Conservation (phyloP, 768 basidiomycete species). For the Rhizopogon roseolus region DNA sequence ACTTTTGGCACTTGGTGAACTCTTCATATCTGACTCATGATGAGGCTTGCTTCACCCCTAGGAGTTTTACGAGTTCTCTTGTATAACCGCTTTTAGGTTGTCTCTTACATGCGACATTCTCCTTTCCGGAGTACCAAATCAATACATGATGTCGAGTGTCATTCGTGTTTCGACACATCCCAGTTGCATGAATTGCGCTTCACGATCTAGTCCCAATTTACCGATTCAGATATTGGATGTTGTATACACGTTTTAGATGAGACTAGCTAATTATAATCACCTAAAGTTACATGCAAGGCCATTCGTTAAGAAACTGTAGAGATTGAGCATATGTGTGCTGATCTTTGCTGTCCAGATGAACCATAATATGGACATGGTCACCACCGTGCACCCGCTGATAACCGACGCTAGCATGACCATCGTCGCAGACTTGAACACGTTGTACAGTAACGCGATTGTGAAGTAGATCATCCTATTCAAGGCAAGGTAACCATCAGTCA, state of each 20-base stretch:
- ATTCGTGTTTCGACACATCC: too few relatives aligned
- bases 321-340: too few relatives aligned
- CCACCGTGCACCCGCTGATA: conserved; percentile 12
- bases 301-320: background rate
- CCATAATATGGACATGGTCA: conserved; percentile 17
- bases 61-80: conserved; percentile 10
- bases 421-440: conserved; percentile 16
- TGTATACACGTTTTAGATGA: too few relatives aligned
- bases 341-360: background rate
- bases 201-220: too few relatives aligned
- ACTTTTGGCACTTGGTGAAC: background rate
- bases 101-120: too few relatives aligned
- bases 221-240: too few relatives aligned
- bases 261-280: background rate
- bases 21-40: background rate
- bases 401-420: conserved; percentile 7
- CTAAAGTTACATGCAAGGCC: background rate
- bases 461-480: background rate
- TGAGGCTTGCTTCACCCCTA: background rate
- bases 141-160: too few relatives aligned
- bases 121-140: too few relatives aligned
- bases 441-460: conserved; percentile 16
- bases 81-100: background rate
- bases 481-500: too few relatives aligned
- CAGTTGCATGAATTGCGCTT: too few relatives aligned